A percentile compares a stretch with the other conserved stretches of the same genome.
phyloP scores from a whole-genome alignment of 495 filamentous ascomycete genomes.

The Aspergillus haitiensis region DNA sequence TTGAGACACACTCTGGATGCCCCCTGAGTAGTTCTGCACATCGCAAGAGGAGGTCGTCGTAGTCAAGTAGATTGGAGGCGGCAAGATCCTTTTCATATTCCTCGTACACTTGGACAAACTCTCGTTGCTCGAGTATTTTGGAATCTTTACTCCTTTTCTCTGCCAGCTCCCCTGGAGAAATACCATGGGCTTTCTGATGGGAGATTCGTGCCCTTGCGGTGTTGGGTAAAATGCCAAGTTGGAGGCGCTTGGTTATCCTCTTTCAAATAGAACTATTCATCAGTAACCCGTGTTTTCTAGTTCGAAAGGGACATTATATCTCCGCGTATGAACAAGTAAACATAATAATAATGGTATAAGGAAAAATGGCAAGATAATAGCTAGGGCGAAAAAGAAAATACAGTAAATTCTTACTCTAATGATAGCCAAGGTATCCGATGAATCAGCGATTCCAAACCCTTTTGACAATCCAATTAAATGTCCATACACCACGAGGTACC shows the following conservation, averaged over 20 bases:
- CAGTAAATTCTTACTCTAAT: conserved; percentile 38
- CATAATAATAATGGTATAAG: no score
- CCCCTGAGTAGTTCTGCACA: conserved; percentile 78
- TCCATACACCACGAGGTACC: conserved; percentile 85
- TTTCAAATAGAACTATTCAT: conserved; percentile 26
- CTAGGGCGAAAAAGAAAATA: conserved; percentile 1
- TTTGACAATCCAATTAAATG: conserved; percentile 76
- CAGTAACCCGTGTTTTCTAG: background rate
- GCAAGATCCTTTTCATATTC: conserved; percentile 77
- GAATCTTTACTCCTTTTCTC: conserved; percentile 37
- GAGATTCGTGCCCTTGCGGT: conserved; percentile 76
- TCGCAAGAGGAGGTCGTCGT: conserved; percentile 86
- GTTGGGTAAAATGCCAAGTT: conserved; percentile 66
- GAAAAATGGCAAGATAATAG: background rate
- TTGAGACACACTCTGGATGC: conserved; percentile 82
- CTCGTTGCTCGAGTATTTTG: conserved; percentile 63
- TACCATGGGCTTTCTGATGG: conserved; percentile 75
- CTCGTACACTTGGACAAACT: conserved; percentile 71
- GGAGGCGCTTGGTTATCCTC: conserved; percentile 76
- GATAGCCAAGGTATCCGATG: conserved; percentile 72
- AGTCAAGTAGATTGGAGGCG: conserved; percentile 84
- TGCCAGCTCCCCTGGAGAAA: conserved; percentile 44
- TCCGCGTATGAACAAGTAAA: no score
- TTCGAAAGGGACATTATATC: no score
- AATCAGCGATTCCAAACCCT: conserved; percentile 94